A percentile compares a stretch with the other conserved stretches of the same genome.
Conservation (phyloP, 768 basidiomycete genomes). For the Cubamyces sp. region DNA sequence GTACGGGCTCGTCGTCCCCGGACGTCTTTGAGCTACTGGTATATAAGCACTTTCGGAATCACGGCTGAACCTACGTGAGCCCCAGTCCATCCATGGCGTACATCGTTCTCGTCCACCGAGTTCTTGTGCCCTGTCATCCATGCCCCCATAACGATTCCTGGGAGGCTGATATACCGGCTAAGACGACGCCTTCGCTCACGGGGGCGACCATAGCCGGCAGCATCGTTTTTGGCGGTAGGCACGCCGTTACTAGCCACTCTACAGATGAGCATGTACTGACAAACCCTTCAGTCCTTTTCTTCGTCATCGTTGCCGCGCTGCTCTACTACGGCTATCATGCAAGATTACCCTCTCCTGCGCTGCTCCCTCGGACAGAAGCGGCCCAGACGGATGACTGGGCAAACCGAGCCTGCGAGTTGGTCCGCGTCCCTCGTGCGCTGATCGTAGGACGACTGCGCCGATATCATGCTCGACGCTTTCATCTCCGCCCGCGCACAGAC, state of each 20-base stretch:
- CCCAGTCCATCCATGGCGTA: too few species aligned
- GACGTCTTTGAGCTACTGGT: too few species aligned
- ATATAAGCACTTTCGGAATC: too few species aligned
- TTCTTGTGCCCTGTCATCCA: too few species aligned
- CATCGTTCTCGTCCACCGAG: too few species aligned
- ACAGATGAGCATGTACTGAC: not conserved
- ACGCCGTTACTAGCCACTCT: not conserved
- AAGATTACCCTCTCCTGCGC: not conserved
- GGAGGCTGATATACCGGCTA: too few species aligned
- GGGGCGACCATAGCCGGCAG: not conserved
- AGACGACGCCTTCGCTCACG: too few species aligned
- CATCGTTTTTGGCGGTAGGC: constrained; percentile 3
- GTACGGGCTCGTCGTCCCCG: too few species aligned
- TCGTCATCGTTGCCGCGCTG: not conserved
- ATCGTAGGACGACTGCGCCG: not conserved
- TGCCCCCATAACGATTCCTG: too few species aligned
- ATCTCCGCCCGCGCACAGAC: not conserved
- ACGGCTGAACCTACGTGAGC: too few species aligned
- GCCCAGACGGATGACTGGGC: not conserved
- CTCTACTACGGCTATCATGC: not conserved
- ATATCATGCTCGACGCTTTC: not conserved
- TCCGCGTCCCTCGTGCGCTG: not conserved
- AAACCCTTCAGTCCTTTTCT: not conserved
- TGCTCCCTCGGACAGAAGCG: not conserved
- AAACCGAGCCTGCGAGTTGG: not conserved